Base-by-base conservation (phyloP, 345 rosid genomes). In the Lepidium africanum region DNA sequence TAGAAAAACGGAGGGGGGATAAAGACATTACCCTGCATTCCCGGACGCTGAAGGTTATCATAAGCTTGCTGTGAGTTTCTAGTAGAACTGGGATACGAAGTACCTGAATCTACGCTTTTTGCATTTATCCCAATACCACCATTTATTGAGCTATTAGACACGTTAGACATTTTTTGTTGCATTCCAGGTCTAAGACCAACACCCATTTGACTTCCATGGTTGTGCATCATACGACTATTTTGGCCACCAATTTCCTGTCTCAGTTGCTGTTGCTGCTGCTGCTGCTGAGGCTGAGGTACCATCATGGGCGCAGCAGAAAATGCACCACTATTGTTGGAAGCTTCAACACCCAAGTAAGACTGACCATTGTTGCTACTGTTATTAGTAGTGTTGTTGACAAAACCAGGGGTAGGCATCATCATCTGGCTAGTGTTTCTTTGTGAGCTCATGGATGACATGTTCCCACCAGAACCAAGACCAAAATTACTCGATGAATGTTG, bases 331-430 rank as follows among this genome's bases (percentile, higher is more conserved):
- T 69, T 87, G 78, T 59, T 86, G 36, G 88, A 74, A 76, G 89
- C 71, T 62, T 95, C 96, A 80, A 80, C 69, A 80, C 59, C 82
- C 82, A 84, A 40, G 63, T 83, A 86, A 71, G 91, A 77, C 68
- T 81, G 96, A 62, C 57, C 82, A 65, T 53, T 69, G 53, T 61
- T 80, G 68, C 58, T 81, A 59, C 14, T 79, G 56, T 39, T 86
- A 74, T 33, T 85, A 67, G 54, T 79, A 65, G 16, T 78, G 64
- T 56, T 82, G 71, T 67, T 79, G 65, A 73, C 88, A 67, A 86
- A 89, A 33, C 99, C 99, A 57, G 99, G 99, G 17, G 99, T 89
- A 60, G 99, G 99, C 78, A 95, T 91, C 99, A 95, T 91, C 99
- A 95, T 91, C 69, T 91, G 96, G 76, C 90, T 84, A 53, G 83